Evolutionary conservation across 2,329 filamentous ascomycete genomes (phyloP).

Genomic region (Trichoderma sp.): DNA sequence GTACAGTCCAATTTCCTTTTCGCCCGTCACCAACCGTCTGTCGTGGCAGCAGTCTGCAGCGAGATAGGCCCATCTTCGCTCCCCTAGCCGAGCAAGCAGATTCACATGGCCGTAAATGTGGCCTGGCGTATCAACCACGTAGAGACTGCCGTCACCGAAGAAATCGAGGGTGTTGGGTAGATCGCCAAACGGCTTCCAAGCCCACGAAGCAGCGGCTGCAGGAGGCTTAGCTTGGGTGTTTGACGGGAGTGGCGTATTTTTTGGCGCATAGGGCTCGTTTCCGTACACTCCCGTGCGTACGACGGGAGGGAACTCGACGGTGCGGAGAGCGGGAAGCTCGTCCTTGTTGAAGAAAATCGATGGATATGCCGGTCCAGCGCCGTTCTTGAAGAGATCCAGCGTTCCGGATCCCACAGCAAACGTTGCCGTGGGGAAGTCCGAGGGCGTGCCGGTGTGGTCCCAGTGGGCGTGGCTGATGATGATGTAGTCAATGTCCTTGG

Average conservation of each 20-base stretch:
- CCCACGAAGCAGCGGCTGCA: neutral
- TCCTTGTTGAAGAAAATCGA: neutral
- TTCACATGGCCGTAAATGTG: slow-evolving; percentile 15
- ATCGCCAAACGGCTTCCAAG: neutral
- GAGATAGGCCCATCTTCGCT: neutral
- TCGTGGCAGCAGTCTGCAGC: slow-evolving; percentile 10
- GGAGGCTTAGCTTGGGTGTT: slow-evolving; percentile 1
- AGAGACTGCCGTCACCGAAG: slow-evolving; percentile 13
- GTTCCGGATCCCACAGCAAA: slow-evolving; percentile 10
- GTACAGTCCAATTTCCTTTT: neutral
- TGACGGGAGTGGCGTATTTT: neutral
- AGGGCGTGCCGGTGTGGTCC: slow-evolving; percentile 2
- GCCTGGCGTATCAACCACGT: slow-evolving; percentile 7
- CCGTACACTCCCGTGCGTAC: neutral
- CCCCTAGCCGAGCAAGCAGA: neutral
- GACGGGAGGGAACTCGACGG: slow-evolving; percentile 5
- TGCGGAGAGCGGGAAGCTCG: neutral
- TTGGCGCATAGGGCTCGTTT: slow-evolving; percentile 1
- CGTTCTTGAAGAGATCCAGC: neutral
- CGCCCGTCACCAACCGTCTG: neutral
- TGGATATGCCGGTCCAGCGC: neutral
- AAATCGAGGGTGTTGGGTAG: neutral
- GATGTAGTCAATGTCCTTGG: slow-evolving; percentile 10
- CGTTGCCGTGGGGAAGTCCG: slow-evolving; percentile 9
- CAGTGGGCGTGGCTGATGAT: slow-evolving; percentile 12